Evolutionary conservation across 129 eudicot genomes (phyloP), one percentile per base, ranked within the genome.

Genomic region (Flaveria brownii): DNA sequence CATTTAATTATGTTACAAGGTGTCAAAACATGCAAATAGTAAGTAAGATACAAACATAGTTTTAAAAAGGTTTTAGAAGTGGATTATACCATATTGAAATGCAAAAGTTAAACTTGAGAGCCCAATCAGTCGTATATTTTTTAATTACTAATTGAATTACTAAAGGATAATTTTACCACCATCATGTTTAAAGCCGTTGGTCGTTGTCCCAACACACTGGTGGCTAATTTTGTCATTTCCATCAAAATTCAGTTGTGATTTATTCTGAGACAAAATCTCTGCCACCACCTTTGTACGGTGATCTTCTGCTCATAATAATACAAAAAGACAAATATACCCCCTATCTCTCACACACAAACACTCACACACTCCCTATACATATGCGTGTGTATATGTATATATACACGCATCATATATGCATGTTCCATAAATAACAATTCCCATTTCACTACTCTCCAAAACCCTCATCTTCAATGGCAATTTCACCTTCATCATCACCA

Each of bases 281-380:
- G 83, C 83, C 74, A 79, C 83, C 59, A 79, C 60, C 55, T 51
- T 62, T 72, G 78, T 79, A 79, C 68, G 7, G 45, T 14, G 68
- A 79, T 63, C 56, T 51, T 62, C 55, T 52, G 52, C n/a, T 26
- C 73, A 50, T 39, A 41, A 9, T 79, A 63, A 62, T 0, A 30
- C 23, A 33, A 79, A 41, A 79, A 62, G 68, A 79, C 83, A 79
- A 16, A 47, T 64, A 16, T 79, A 63, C 60, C 56, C 79, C 33
- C 63, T 22, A 63, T 22, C 8, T 17, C 46, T 22, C 17, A 5
- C 56, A 36, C 14, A 51, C 43, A 47, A 43, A 20, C 22, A 25
- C n/a, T n/a, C 73, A 46, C 41, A 16, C 3, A 9, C 63, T 60
- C 60, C 1, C 63, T 30, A 54, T 42, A 30, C 56, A 50, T 74